Conservation (phyloP, 176 grass and related monocot genomes). For the Hyparrhenia diplandra region DNA sequence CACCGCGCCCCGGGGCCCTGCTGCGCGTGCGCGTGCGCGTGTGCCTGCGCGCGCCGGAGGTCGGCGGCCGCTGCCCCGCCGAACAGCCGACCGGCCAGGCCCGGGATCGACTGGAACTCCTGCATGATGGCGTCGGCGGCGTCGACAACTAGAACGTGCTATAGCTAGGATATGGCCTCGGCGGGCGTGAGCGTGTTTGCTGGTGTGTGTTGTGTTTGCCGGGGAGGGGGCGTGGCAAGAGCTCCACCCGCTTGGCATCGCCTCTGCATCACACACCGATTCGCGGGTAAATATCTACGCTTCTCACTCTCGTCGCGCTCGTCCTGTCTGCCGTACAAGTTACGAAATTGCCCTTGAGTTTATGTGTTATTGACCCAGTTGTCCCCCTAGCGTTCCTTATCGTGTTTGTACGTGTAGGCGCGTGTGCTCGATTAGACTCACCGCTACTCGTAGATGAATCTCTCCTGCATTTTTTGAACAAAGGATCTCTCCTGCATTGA, state of each 20-base stretch:
- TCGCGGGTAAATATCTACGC: slow-evolving; percentile 35
- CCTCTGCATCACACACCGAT: slow-evolving; percentile 40
- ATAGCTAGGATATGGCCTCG: not conserved
- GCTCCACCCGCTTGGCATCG: slow-evolving; percentile 37
- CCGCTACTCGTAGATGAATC: no score
- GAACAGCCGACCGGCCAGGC: slow-evolving; percentile 45
- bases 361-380: not conserved
- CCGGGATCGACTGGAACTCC: slow-evolving; percentile 58
- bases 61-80: slow-evolving; percentile 27
- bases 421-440: not conserved
- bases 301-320: not conserved
- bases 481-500: not conserved
- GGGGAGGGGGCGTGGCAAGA: slow-evolving; percentile 31
- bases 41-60: slow-evolving; percentile 24
- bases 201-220: not conserved
- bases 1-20: slow-evolving; percentile 25
- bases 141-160: not conserved
- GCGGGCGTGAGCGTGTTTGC: not conserved
- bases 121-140: slow-evolving; percentile 23
- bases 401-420: not conserved
- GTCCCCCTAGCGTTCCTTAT: not conserved
- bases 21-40: not conserved
- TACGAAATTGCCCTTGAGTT: not conserved
- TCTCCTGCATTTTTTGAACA: no score
- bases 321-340: not conserved